Evolutionary conservation across 2,329 filamentous ascomycete species (phyloP).

Genomic region (Paracorniculantispora psalliotae): DNA sequence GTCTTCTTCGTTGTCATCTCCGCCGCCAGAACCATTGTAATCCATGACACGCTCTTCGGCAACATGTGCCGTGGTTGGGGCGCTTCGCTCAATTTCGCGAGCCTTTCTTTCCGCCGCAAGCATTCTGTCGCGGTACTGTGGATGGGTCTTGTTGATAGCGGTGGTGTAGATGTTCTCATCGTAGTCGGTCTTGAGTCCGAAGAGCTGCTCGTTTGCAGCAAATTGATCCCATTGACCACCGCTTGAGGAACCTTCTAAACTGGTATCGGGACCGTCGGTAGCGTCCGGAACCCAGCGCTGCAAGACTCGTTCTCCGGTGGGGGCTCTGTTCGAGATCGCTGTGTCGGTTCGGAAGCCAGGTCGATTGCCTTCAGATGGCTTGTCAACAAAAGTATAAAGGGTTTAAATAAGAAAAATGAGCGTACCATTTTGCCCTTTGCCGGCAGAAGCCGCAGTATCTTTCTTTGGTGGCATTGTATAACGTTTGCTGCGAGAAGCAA

Average conservation of each 20-base stretch:
- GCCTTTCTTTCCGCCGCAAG: constrained; percentile 79
- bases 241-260: constrained; percentile 58
- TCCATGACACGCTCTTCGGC: constrained; percentile 82
- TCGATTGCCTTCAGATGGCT: constrained; percentile 51
- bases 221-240: constrained; percentile 83
- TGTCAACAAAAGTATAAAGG: constrained; percentile 11
- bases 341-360: constrained; percentile 77
- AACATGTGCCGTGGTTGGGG: constrained; percentile 72
- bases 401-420: not conserved
- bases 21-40: constrained; percentile 56
- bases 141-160: constrained; percentile 76
- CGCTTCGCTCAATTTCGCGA: constrained; percentile 78
- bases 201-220: constrained; percentile 78
- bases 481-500: not conserved
- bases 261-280: constrained; percentile 58
- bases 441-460: constrained; percentile 6
- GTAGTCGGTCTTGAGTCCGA: constrained; percentile 85
- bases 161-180: constrained; percentile 96
- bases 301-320: constrained; percentile 66
- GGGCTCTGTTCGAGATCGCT: constrained; percentile 74
- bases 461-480: constrained; percentile 14
- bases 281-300: constrained; percentile 75
- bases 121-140: constrained; percentile 71
- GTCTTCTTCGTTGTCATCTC: constrained; percentile 82
- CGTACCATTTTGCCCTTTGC: constrained; percentile 32